phyloP scores from a whole-genome alignment of 208 protist species.

The Wallacemonas sp. region DNA sequence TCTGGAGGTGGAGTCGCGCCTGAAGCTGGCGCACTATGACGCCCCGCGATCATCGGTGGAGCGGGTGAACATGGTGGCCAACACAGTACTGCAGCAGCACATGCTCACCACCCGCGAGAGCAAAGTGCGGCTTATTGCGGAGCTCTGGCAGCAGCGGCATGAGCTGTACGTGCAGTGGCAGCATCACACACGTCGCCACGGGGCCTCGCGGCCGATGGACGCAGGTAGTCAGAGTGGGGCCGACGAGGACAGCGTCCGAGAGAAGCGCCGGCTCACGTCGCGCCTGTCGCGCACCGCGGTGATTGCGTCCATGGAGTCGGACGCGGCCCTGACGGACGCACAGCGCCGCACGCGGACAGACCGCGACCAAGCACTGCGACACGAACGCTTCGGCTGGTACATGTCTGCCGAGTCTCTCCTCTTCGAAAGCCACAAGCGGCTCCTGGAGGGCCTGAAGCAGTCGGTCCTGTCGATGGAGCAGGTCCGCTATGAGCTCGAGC shows the following conservation, averaged over 20 bases:
- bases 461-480: slow-evolving; percentile 69
- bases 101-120: slow-evolving; percentile 75
- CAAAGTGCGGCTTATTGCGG: slow-evolving; percentile 66
- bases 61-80: slow-evolving; percentile 65
- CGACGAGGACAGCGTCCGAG: too few species aligned
- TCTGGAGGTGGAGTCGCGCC: slow-evolving; percentile 65
- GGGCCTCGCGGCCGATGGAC: too few species aligned
- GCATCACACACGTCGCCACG: not conserved
- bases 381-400: slow-evolving; percentile 74
- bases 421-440: slow-evolving; percentile 68
- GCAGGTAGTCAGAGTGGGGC: too few species aligned
- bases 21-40: slow-evolving; percentile 63
- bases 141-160: slow-evolving; percentile 51
- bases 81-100: slow-evolving; percentile 76
- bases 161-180: slow-evolving; percentile 32
- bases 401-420: slow-evolving; percentile 78
- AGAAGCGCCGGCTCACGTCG: not conserved
- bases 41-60: slow-evolving; percentile 44
- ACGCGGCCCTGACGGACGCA: not conserved
- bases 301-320: not conserved
- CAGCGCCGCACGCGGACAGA: slow-evolving; percentile 6
- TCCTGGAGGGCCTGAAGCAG: slow-evolving; percentile 58
- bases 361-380: slow-evolving; percentile 15
- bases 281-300: slow-evolving; percentile 7
- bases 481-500: slow-evolving; percentile 62